Evolutionary conservation across 495 filamentous ascomycete genomes (phyloP), one percentile per base, ranked within the genome.

Genomic region (Penicillium atrosanguineum): DNA sequence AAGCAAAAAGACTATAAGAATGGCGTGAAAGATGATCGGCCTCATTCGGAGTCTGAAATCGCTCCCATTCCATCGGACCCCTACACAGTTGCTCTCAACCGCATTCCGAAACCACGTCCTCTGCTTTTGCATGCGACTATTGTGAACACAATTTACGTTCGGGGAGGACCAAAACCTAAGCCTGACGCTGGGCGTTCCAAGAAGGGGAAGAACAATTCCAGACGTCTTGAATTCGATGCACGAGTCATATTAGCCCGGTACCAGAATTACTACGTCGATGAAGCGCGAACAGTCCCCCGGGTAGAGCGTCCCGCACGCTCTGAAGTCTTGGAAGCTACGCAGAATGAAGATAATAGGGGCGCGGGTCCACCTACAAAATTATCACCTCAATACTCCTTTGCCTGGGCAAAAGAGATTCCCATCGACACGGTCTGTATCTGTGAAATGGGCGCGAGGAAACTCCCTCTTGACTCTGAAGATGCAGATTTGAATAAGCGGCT

Each of bases 41-140:
- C 38, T 7, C 19, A 1, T 1, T 6, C 44, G 3, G 34, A 20
- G 21, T 9, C 19, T 12, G n/a, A 19, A 42, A 6, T 1, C 7
- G 20, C 11, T 40, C 21, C 38, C 5, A 21, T 40, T 12, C 7
- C 15, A n/a, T n/a, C 25, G 20, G 46, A 57, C 16, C 60, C 51
- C 6, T 58, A 57, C 23, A 44, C 45, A 19, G 26, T 29, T 3
- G 51, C 61, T 26, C 47, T 53, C 9, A 21, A 54, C 8, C 59
- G 57, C 9, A 63, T 61, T 38, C 59, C 55, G 4, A 71, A 69
- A 48, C 45, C 59, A 1, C 71, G 91, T 29, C 81, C 83, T n/a
- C 66, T 97, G 44, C 78, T 88, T 18, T 64, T 96, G 45, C 93
- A 96, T 65, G 90, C 88, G 15, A 96, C 93, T 4, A 75, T 97